Conservation (phyloP, 1,284 basidiomycete species). For the Malassezia japonica region DNA sequence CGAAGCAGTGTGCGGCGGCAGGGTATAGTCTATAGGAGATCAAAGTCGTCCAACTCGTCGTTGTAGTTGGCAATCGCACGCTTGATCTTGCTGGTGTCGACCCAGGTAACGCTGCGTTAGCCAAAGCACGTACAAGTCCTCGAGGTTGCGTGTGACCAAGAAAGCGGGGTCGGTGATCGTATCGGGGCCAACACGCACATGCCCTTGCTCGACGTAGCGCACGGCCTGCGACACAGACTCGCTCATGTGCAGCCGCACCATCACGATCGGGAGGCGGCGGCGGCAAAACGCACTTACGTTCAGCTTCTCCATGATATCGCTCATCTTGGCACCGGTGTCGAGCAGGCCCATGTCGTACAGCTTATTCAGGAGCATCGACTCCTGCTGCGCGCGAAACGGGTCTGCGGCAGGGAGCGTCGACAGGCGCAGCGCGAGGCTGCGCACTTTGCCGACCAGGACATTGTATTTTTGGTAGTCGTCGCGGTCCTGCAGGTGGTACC, state of each 20-base stretch:
- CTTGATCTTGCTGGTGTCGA: conserved; percentile 93
- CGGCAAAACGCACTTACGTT: conserved; percentile 91
- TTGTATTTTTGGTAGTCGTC: conserved; percentile 99
- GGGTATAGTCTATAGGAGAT: conserved; percentile 26
- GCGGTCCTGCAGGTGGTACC: conserved; percentile 63
- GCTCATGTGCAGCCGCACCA: conserved; percentile 87
- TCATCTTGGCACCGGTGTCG: conserved; percentile 53
- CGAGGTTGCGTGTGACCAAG: conserved; percentile 85
- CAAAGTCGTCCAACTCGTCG: conserved; percentile 59
- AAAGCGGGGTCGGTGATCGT: conserved; percentile 93
- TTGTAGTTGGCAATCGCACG: conserved; percentile 92
- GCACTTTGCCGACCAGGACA: conserved; percentile 78
- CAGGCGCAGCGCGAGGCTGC: conserved; percentile 74
- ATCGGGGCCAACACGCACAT: conserved; percentile 91
- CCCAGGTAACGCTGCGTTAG: conserved; percentile 70
- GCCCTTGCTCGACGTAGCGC: conserved; percentile 95
- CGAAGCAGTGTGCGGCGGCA: conserved; percentile 29
- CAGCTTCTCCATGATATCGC: conserved; percentile 60
- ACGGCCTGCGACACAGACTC: conserved; percentile 94
- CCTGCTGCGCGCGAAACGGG: conserved; percentile 74
- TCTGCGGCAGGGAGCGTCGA: conserved; percentile 81
- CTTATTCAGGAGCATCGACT: conserved; percentile 78
- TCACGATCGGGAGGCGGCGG: conserved; percentile 78
- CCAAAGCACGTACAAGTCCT: conserved; percentile 61
- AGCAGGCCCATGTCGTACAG: conserved; percentile 95